Conservation (phyloP, 2,329 filamentous ascomycete genomes). For the Scortechinia acanthostroma region DNA sequence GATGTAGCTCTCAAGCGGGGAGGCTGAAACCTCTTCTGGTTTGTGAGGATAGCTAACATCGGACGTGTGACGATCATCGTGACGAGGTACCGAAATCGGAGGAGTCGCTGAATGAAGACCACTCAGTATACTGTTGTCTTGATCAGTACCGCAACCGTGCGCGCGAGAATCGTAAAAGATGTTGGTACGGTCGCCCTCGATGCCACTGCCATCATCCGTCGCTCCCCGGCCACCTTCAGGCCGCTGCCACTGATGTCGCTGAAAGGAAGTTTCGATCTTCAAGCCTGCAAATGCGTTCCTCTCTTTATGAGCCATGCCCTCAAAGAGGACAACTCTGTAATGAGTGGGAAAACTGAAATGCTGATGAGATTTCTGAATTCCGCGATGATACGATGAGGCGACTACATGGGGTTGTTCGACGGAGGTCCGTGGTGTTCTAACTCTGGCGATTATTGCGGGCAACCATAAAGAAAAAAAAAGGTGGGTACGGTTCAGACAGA, state of each 20-base stretch:
- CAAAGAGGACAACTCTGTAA: constrained; percentile 9
- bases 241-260: constrained; percentile 7
- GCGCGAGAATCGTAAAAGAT: constrained; percentile 19
- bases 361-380: too few relatives aligned
- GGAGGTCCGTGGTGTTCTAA: too few relatives aligned
- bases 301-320: constrained; percentile 26
- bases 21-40: constrained; percentile 10
- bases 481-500: too few relatives aligned
- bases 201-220: constrained; percentile 18
- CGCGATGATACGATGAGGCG: too few relatives aligned
- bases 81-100: constrained; percentile 31
- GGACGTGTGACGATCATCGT: constrained; percentile 18
- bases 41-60: constrained; percentile 21
- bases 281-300: constrained; percentile 20
- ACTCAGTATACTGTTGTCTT: constrained; percentile 24
- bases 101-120: constrained; percentile 29
- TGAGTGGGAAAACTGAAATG: too few relatives aligned
- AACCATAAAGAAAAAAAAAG: too few relatives aligned
- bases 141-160: constrained; percentile 23
- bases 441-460: too few relatives aligned
- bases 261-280: constrained; percentile 27
- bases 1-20: constrained; percentile 28
- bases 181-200: constrained; percentile 24
- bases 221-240: constrained; percentile 13
- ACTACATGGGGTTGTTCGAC: too few relatives aligned